Evolutionary conservation across 805 yeast genomes (phyloP).

Genomic region (Kurtzmaniella cleridarum): DNA sequence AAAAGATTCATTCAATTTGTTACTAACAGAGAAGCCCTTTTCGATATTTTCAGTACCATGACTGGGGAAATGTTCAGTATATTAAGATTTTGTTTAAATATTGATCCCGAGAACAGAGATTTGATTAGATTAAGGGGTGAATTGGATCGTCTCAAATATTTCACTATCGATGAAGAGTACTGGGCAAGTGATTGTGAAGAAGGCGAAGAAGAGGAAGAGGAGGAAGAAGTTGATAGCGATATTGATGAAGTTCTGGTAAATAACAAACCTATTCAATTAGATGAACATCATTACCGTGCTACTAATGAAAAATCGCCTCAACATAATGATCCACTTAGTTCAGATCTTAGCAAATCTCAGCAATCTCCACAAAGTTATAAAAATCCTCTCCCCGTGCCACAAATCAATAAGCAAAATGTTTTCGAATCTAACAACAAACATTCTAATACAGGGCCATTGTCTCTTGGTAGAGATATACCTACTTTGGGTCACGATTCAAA

Average conservation of each 20-base stretch:
- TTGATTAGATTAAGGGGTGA: slow-evolving; percentile 56
- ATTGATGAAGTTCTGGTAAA: slow-evolving; percentile 22
- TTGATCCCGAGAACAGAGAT: slow-evolving; percentile 84
- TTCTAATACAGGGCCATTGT: too few species aligned
- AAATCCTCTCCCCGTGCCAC: too few species aligned
- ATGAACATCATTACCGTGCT: background rate
- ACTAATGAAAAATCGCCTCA: background rate
- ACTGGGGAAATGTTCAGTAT: slow-evolving; percentile 83
- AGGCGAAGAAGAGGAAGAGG: slow-evolving; percentile 25
- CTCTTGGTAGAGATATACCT: too few species aligned
- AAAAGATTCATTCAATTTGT: slow-evolving; percentile 82
- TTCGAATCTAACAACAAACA: too few species aligned
- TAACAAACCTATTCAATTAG: too few species aligned
- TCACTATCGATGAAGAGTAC: slow-evolving; percentile 75
- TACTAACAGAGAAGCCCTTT: slow-evolving; percentile 79
- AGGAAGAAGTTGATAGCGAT: slow-evolving; percentile 14
- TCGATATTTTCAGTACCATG: slow-evolving; percentile 88
- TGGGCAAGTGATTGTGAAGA: slow-evolving; percentile 48
- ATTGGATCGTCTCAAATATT: slow-evolving; percentile 51
- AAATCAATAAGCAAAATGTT: too few species aligned
- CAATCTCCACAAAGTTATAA: too few species aligned
- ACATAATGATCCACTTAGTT: too few species aligned
- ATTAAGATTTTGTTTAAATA: slow-evolving; percentile 66
- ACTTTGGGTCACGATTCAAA: too few species aligned
- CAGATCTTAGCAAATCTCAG: too few species aligned